These are phyloP conservation scores for Pyricularia sp. DNA, from an alignment of 2,329 filamentous ascomycete species.

Conservation along the genomic window DNA sequence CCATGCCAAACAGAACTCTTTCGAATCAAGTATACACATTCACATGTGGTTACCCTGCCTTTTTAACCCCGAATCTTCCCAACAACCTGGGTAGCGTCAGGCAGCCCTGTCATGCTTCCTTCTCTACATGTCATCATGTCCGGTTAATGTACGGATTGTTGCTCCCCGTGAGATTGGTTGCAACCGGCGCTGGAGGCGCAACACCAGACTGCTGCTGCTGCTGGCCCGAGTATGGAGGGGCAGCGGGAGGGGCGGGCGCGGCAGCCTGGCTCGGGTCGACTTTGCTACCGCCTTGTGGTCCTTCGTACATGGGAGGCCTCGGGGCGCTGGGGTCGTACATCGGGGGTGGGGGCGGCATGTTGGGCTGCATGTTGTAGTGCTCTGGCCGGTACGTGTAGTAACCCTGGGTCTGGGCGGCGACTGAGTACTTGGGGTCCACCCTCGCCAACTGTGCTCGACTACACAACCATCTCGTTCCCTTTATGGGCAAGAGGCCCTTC, in stretches of 20 bases:
- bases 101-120: not conserved
- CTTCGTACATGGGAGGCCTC: constrained; percentile 46
- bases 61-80: not conserved
- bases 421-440: constrained; percentile 40
- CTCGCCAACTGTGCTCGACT: constrained; percentile 33
- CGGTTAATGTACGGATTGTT: constrained; percentile 19
- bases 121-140: not conserved
- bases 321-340: constrained; percentile 45
- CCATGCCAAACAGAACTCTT: not conserved
- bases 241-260: too few species aligned
- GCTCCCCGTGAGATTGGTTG: constrained; percentile 20
- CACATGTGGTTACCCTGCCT: not conserved
- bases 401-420: constrained; percentile 24
- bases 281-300: constrained; percentile 41
- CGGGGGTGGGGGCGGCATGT: constrained; percentile 44
- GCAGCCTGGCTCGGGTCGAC: constrained; percentile 37
- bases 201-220: not conserved
- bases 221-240: not conserved
- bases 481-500: constrained; percentile 55
- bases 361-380: constrained; percentile 38
- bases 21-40: not conserved
- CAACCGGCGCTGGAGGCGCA: constrained; percentile 26
- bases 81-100: not conserved
- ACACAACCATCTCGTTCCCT: constrained; percentile 58
- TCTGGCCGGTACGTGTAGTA: constrained; percentile 30